Evolutionary conservation across 2,329 filamentous ascomycete species (phyloP), one percentile per base, ranked within the genome.

Genomic region (Beauveria bassiana): DNA sequence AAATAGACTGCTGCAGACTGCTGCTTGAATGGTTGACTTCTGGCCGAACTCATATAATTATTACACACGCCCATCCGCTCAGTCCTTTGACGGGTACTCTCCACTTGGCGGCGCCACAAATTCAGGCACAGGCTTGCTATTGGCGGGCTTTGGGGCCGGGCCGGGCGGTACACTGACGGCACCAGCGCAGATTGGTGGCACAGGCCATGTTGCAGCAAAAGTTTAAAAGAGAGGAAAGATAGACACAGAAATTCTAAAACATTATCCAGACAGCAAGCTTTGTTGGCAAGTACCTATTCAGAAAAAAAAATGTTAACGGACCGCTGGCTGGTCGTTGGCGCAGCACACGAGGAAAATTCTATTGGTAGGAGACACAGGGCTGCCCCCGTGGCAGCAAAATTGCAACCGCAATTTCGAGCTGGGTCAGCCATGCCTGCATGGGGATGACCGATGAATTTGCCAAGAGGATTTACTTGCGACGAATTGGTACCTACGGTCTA

Each of bases 401-500:
- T 22, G 46, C 63, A 62, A 65, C 63, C 68, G 68, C 67, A 70
- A 70, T 70, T 70, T 70, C 67, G 59, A 64, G 62, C 62, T 63
- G 61, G 52, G 31, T n/a, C 43, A 57, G 22, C 26, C 22, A n/a
- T 38, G 53, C 5, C 12, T 14, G n/a, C 10, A 18, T 38, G 34
- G 10, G 34, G 20, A 18, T 54, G 14, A 26, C 34, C 3, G 22
- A 12, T 24, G 22, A 18, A 22, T 16, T 24, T 54, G 34, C n/a
- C 38, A 26, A 42, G 22, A 26, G 20, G n/a, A 43, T 22, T 38
- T 38, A 38, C 34, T 5, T 38, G 34, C 12, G 34, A 38, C 34
- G 34, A 38, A 38, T 38, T 38, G 16, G 16, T 38, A 38, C 22
- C 22, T 22, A 22, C 34, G 34, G 34, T 38, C 34, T 38, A 16